Conservation (phyloP, 2,329 filamentous ascomycete genomes). For the Cercospora sp. region DNA sequence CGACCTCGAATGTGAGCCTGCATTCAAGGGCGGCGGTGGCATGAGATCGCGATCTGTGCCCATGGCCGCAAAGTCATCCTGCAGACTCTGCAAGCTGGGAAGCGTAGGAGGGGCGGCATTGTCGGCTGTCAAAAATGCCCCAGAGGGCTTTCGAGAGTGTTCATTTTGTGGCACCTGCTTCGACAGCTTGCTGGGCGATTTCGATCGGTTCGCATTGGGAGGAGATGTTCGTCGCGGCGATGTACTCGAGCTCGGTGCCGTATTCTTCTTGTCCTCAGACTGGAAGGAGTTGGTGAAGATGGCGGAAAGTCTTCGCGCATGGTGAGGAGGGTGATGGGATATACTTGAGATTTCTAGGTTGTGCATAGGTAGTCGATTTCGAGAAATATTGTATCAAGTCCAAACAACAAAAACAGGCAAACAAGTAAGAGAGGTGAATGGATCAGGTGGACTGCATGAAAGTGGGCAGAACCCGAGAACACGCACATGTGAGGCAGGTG, state of each 20-base stretch:
- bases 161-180: conserved; percentile 27
- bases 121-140: conserved; percentile 21
- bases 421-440: neutral
- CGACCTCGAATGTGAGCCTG: conserved; percentile 24
- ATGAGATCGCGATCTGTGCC: conserved; percentile 19
- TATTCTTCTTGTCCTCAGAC: conserved; percentile 24
- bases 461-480: neutral
- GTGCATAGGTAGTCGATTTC: neutral
- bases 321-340: conserved; percentile 1
- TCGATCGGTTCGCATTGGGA: conserved; percentile 22
- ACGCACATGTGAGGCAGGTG: neutral
- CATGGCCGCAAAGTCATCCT: conserved; percentile 21
- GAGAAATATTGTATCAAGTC: neutral
- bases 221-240: conserved; percentile 25
- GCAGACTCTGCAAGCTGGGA: conserved; percentile 31
- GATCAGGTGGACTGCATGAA: neutral
- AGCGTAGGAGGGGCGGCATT: conserved; percentile 18
- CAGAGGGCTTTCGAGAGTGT: conserved; percentile 22
- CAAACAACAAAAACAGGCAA: neutral
- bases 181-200: conserved; percentile 27
- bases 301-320: conserved; percentile 30
- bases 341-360: neutral
- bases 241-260: conserved; percentile 16
- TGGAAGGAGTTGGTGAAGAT: conserved; percentile 26
- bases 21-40: conserved; percentile 25